Evolutionary conservation across 257 asterid genomes (phyloP), one percentile per base, ranked within the genome.

Genomic region (Forsythia suspensa): DNA sequence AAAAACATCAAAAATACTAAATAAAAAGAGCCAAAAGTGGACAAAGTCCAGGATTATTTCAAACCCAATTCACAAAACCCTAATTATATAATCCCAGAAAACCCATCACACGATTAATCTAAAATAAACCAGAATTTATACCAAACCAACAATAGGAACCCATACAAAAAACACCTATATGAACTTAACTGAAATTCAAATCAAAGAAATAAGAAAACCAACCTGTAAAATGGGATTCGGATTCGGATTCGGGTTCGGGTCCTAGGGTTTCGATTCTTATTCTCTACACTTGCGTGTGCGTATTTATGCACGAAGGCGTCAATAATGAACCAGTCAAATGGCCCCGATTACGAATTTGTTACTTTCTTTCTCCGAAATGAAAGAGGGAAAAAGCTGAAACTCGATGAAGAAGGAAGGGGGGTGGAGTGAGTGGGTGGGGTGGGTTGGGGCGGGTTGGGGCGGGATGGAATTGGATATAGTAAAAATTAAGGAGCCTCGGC

Each of bases 201-300:
- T 74, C 34, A 63, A 34, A 78, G 15, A 65, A 71, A 83, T 74
- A 73, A 68, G 79, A 73, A 72, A 72, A 81, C 41, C 79, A n/a
- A 84, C 91, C 87, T 78, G 78, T 59, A 18, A 38, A 76, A 74
- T 77, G 76, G 79, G 78, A 79, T 76, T 84, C 70, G 42, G 71
- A n/a, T 29, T 9, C 38, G 79, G 80, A 77, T 71, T 85, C 63
- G 51, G 72, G 70, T 29, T 0, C 16, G 12, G 37, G 70, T 51
- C 72, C 84, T 83, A 81, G 83, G 84, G 87, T 84, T 84, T 84
- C 82, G 85, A 80, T 77, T 76, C 71, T 76, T 59, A 10, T 63
- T 63, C 16, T 24, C 18, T 55, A 55, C 65, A 55, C 65, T n/a
- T n/a, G 10, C 39, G 39, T 24, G 70, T 24, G 8, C 5, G 39